A percentile compares a stretch with the other conserved stretches of the same genome.
These are phyloP conservation scores for Gentiana macrophylla DNA, from an alignment of 257 asterid genomes.

Conservation along the genomic window DNA sequence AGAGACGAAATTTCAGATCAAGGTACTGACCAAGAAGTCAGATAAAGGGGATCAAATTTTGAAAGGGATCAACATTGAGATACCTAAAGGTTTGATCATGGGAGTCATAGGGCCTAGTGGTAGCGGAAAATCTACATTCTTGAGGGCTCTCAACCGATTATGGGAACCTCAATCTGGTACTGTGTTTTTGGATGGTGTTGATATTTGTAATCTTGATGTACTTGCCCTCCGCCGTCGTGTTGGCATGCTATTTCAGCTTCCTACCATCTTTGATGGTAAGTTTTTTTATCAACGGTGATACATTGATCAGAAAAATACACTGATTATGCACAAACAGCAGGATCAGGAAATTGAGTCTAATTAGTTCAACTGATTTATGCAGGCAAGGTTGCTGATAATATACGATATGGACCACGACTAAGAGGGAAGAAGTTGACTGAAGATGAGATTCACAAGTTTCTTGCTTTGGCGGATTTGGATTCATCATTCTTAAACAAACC, in stretches of 20 bases:
- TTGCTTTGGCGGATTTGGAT: constrained; percentile 67
- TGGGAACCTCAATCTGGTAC: constrained; percentile 65
- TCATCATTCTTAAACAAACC: constrained; percentile 47
- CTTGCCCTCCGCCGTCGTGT: constrained; percentile 55
- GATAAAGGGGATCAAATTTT: constrained; percentile 39
- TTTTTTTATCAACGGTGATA: too few species aligned
- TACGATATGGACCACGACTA: constrained; percentile 65
- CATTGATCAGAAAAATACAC: too few species aligned
- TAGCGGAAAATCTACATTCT: constrained; percentile 67
- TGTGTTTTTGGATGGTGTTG: constrained; percentile 55
- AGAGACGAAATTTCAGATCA: constrained; percentile 39
- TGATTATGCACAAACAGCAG: too few species aligned
- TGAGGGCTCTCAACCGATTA: constrained; percentile 59
- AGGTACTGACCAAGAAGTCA: constrained; percentile 34
- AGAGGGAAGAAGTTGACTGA: constrained; percentile 49
- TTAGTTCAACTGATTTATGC: neutral
- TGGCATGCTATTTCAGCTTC: constrained; percentile 75
- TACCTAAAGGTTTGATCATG: constrained; percentile 56
- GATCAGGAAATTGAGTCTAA: too few species aligned
- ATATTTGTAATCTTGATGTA: constrained; percentile 53
- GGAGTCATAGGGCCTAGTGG: constrained; percentile 86
- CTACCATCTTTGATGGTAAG: constrained; percentile 61
- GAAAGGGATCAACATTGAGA: constrained; percentile 42
- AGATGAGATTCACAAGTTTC: constrained; percentile 40
- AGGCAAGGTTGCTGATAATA: constrained; percentile 70